Conservation (phyloP, 2,329 filamentous ascomycete genomes). For the Ophiostoma fasciatum region DNA sequence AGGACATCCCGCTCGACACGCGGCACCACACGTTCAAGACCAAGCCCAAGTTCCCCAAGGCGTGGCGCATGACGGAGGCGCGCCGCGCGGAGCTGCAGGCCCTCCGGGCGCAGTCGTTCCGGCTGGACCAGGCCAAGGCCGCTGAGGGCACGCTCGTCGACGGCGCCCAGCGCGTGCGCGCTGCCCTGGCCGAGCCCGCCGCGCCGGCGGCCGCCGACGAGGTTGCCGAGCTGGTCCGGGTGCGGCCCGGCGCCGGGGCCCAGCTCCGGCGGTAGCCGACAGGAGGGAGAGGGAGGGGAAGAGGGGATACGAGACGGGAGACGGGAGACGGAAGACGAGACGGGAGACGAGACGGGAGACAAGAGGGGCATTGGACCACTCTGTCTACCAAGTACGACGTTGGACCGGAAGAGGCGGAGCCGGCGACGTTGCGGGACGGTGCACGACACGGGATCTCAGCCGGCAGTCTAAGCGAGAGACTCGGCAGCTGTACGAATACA, state of each 20-base stretch:
- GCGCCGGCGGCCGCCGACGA: constrained; percentile 3
- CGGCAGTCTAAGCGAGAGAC: too few relatives aligned
- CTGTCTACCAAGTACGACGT: too few relatives aligned
- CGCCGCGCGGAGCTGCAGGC: constrained; percentile 50
- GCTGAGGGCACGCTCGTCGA: constrained; percentile 43
- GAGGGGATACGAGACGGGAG: background rate
- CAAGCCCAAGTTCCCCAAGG: constrained; percentile 58
- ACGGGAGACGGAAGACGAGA: background rate
- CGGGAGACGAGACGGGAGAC: too few relatives aligned
- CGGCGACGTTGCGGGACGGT: too few relatives aligned
- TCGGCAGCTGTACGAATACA: too few relatives aligned
- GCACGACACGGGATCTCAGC: too few relatives aligned
- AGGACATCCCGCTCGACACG: constrained; percentile 78
- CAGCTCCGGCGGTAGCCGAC: constrained; percentile 3
- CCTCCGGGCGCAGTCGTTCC: constrained; percentile 34
- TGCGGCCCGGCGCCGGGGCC: background rate
- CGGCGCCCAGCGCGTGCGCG: constrained; percentile 34
- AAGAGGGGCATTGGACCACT: too few relatives aligned
- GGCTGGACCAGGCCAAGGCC: constrained; percentile 38
- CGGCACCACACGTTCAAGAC: constrained; percentile 63
- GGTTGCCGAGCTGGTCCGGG: constrained; percentile 15
- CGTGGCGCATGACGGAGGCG: constrained; percentile 67
- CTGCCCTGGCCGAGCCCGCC: constrained; percentile 17
- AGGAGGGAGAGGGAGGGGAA: background rate
- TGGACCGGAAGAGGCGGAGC: too few relatives aligned